These are phyloP conservation scores for Sesbania bispinosa DNA, from an alignment of 306 rosid species.

Conservation along the genomic window DNA sequence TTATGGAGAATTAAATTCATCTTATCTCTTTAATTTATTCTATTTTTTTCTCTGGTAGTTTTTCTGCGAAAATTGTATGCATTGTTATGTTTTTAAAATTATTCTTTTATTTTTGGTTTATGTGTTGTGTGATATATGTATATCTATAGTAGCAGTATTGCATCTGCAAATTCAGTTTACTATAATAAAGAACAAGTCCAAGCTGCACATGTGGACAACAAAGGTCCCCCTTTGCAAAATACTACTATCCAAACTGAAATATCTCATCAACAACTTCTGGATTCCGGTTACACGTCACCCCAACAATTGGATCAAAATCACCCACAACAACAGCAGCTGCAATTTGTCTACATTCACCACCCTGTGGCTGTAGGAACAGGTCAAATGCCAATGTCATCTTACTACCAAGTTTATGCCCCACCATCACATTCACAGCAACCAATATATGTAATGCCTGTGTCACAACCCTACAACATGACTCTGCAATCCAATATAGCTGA, in stretches of 20 bases:
- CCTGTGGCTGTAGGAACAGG: slow-evolving; percentile 31
- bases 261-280: slow-evolving; percentile 42
- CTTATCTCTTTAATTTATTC: too few relatives aligned
- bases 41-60: too few relatives aligned
- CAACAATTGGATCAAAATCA: too few relatives aligned
- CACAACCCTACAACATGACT: slow-evolving; percentile 51
- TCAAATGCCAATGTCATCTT: slow-evolving; percentile 45
- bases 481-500: slow-evolving; percentile 50
- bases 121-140: slow-evolving; percentile 46
- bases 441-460: slow-evolving; percentile 60
- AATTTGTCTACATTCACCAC: slow-evolving; percentile 48
- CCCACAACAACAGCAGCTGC: slow-evolving; percentile 34
- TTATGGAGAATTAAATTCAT: too few relatives aligned
- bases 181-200: slow-evolving; percentile 58
- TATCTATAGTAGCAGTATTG: too few relatives aligned
- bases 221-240: slow-evolving; percentile 31
- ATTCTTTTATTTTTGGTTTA: neutral
- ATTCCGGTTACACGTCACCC: slow-evolving; percentile 39
- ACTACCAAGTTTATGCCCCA: slow-evolving; percentile 55
- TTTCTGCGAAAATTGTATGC: too few relatives aligned
- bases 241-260: slow-evolving; percentile 36
- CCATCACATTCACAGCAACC: slow-evolving; percentile 63
- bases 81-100: neutral
- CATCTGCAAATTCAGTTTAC: slow-evolving; percentile 55
- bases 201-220: slow-evolving; percentile 34